Conservation (phyloP, 2,329 filamentous ascomycete genomes). For the Geosmithia flava region DNA sequence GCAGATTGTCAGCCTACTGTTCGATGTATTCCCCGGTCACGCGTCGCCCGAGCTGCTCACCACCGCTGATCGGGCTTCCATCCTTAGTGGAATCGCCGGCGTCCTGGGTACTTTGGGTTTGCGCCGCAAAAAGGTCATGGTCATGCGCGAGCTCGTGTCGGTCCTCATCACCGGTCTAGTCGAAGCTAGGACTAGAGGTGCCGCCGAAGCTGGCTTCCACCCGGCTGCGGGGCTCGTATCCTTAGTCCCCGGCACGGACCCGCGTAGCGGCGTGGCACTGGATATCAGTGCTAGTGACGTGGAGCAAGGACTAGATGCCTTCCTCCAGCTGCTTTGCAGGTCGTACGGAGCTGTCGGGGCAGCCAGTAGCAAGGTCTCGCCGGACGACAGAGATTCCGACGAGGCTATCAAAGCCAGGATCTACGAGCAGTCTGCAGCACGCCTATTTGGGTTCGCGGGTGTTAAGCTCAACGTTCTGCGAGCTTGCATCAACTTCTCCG, state of each 20-base stretch:
- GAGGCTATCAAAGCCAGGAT: conserved; percentile 44
- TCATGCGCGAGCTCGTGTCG: conserved; percentile 74
- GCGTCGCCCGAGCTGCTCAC: conserved; percentile 59
- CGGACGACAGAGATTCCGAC: conserved; percentile 31
- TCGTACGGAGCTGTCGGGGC: conserved; percentile 49
- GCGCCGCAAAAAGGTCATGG: conserved; percentile 81
- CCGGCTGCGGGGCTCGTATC: conserved; percentile 78
- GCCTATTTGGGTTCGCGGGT: conserved; percentile 64
- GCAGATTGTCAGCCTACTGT: conserved; percentile 50
- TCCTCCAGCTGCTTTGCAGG: conserved; percentile 47
- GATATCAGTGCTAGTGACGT: conserved; percentile 53
- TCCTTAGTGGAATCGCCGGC: conserved; percentile 78
- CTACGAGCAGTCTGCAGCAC: conserved; percentile 40
- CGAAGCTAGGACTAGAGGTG: conserved; percentile 82
- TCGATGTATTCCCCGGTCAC: conserved; percentile 39
- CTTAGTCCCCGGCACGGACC: conserved; percentile 38
- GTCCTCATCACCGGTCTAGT: conserved; percentile 75
- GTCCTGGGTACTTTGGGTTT: conserved; percentile 70
- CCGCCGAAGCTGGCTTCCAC: conserved; percentile 92
- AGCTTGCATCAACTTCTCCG: conserved; percentile 86
- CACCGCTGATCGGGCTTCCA: conserved; percentile 62
- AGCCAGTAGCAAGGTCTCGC: conserved; percentile 8
- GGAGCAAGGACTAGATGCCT: conserved; percentile 52
- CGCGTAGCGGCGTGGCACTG: conserved; percentile 26
- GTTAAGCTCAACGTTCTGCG: conserved; percentile 80